phyloP scores from a whole-genome alignment of 805 yeast genomes.

The Lachancea quebecensis region DNA sequence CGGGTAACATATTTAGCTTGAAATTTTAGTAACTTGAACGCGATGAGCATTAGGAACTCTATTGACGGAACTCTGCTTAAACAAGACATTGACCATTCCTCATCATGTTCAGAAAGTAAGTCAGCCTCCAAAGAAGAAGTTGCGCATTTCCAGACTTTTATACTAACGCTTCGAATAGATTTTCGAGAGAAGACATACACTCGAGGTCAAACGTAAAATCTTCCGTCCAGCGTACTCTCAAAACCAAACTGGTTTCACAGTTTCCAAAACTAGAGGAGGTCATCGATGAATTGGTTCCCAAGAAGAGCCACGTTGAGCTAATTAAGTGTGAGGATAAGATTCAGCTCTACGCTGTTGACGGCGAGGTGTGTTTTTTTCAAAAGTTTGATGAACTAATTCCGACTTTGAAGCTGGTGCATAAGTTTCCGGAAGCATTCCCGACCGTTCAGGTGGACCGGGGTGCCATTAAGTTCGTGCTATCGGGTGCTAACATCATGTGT shows the following conservation, averaged over 20 bases:
- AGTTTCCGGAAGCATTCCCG: conserved; percentile 79
- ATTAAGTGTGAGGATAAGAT: conserved; percentile 88
- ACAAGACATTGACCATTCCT: neutral
- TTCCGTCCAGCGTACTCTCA: conserved; percentile 87
- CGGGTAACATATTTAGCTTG: neutral
- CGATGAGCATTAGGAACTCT: neutral
- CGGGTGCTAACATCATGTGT: conserved; percentile 96
- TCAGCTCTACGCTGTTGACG: conserved; percentile 66
- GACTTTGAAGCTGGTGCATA: conserved; percentile 65
- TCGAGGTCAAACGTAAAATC: conserved; percentile 89
- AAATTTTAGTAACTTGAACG: neutral
- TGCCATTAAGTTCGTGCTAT: conserved; percentile 89
- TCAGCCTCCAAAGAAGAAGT: neutral
- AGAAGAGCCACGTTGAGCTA: conserved; percentile 72
- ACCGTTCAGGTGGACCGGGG: conserved; percentile 89
- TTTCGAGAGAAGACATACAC: conserved; percentile 80
- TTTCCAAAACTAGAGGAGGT: conserved; percentile 69
- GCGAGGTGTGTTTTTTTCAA: conserved; percentile 70
- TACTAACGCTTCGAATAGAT: conserved; percentile 32
- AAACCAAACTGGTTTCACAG: conserved; percentile 62
- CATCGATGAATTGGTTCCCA: conserved; percentile 79
- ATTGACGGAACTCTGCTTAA: neutral
- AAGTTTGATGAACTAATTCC: conserved; percentile 78
- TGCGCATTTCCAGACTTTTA: neutral
- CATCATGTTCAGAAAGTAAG: conserved; percentile 11